Evolutionary conservation across 495 filamentous ascomycete species (phyloP), one percentile per base, ranked within the genome.

Genomic region (Cenococcum geophilum): DNA sequence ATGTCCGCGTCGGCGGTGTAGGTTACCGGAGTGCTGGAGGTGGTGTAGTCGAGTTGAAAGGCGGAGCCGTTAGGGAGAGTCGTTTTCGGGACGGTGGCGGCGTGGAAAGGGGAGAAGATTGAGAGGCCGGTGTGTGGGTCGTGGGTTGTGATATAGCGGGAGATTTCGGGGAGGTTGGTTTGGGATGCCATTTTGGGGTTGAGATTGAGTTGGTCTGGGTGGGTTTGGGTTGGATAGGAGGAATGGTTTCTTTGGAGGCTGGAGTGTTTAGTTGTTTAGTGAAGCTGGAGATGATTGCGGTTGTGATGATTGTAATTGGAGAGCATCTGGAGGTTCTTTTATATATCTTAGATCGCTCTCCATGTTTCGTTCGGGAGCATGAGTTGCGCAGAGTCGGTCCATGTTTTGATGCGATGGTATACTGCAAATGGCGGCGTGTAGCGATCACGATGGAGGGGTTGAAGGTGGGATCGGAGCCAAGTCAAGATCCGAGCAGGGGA

Each of bases 191-290:
- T 45, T 45, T 45, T 45, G 4, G 40, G 40, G 1, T 14, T 14
- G 12, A 18, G 40, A 16, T 45, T 45, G 18, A 45, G 40, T 14
- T 40, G 36, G 8, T 6, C 14, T 6, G 36, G 14, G 36, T 40
- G 36, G 36, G 14, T 40, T 40, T 6, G 14, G 6, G 36, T 40
- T 40, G 36, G 6, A 14, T 40, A 40, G 14, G 36, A 40, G 14
- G 6, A 40, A 40, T n/a, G 36, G 36, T 6, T 40, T 6, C 36
- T 40, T 8, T 6, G 14, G 36, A 64, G 55, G 12, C 59, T 47
- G 34, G 32, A 54, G 16, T 62, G 54, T 60, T 37, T 40, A 40
- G 36, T 14, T 40, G 36, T 8, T 40, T 8, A 40, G 36, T n/a
- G n/a, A n/a, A n/a, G n/a, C n/a, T n/a, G n/a, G n/a, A n/a, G n/a